Evolutionary conservation across 768 basidiomycete species (phyloP).

Genomic region (Steccherinum ochraceum): DNA sequence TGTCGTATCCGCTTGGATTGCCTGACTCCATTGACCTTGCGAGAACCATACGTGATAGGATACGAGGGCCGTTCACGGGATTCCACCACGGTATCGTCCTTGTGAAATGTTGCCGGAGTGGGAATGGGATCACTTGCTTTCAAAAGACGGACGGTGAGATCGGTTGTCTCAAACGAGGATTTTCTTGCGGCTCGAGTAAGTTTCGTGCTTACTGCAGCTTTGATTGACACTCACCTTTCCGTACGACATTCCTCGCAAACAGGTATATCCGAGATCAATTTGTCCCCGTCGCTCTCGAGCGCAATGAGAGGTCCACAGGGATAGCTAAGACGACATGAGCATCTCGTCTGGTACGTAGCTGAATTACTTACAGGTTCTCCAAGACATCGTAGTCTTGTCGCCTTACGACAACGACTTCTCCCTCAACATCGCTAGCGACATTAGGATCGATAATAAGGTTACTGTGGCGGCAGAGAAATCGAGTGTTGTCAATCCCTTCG

Average conservation of each 20-base stretch:
- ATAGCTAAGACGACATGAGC: conserved; percentile 46
- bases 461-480: conserved; percentile 64
- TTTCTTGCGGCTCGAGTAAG: conserved; percentile 29
- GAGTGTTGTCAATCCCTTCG: conserved; percentile 50
- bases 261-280: conserved; percentile 41
- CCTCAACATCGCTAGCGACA: conserved; percentile 49
- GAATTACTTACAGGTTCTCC: conserved; percentile 52
- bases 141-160: conserved; percentile 52
- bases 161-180: conserved; percentile 51
- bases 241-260: conserved; percentile 59
- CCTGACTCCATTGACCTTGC: conserved; percentile 29
- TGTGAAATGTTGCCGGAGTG: conserved; percentile 21
- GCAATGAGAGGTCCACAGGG: conserved; percentile 47
- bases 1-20: conserved; percentile 70
- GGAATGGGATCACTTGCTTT: conserved; percentile 25
- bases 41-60: conserved; percentile 30
- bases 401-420: conserved; percentile 48
- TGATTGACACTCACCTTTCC: conserved; percentile 39
- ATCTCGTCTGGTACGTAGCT: conserved; percentile 10
- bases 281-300: conserved; percentile 29
- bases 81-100: conserved; percentile 17
- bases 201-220: conserved; percentile 2
- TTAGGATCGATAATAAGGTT: conserved; percentile 64
- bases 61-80: conserved; percentile 13
- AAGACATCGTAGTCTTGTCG: conserved; percentile 61